A percentile compares a stretch with the other conserved stretches of the same genome.
These are phyloP conservation scores for Saxophila tyrrhenica DNA, from an alignment of 495 filamentous ascomycete genomes.

Conservation along the genomic window DNA sequence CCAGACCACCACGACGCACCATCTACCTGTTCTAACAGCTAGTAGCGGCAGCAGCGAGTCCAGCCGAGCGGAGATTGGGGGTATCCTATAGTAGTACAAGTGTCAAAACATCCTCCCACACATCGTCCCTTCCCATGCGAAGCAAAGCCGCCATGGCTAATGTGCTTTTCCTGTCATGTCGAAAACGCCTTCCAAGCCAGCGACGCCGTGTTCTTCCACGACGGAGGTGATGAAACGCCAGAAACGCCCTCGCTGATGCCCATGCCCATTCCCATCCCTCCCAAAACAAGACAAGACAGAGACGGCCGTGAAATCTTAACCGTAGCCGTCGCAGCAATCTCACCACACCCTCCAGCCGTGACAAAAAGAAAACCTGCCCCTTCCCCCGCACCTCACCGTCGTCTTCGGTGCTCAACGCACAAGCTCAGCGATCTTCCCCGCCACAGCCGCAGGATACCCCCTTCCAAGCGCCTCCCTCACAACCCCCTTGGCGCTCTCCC, in stretches of 20 bases:
- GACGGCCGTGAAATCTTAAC: too few relatives aligned
- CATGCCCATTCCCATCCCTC: not conserved
- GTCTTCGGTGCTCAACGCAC: too few relatives aligned
- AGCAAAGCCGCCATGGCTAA: not conserved
- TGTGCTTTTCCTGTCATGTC: too few relatives aligned
- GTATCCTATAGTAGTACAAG: not conserved
- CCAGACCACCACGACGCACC: not conserved
- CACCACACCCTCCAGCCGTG: too few relatives aligned
- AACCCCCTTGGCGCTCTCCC: slow-evolving; percentile 56
- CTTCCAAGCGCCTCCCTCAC: slow-evolving; percentile 84
- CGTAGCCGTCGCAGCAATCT: too few relatives aligned
- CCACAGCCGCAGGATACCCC: slow-evolving; percentile 84
- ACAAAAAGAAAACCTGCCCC: too few relatives aligned
- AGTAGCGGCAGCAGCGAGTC: not conserved
- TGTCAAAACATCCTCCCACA: not conserved
- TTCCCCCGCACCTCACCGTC: too few relatives aligned
- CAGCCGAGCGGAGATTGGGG: not conserved
- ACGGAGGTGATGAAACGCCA: not conserved
- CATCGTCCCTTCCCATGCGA: not conserved
- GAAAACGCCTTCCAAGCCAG: too few relatives aligned
- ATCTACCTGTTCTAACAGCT: not conserved
- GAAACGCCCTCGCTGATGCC: not conserved
- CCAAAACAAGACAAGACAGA: not conserved
- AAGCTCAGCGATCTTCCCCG: slow-evolving; percentile 81
- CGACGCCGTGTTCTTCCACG: too few relatives aligned